A percentile compares a stretch with the other conserved stretches of the same genome.
phyloP scores from a whole-genome alignment of 345 rosid genomes.

The Dovyalis caffra region DNA sequence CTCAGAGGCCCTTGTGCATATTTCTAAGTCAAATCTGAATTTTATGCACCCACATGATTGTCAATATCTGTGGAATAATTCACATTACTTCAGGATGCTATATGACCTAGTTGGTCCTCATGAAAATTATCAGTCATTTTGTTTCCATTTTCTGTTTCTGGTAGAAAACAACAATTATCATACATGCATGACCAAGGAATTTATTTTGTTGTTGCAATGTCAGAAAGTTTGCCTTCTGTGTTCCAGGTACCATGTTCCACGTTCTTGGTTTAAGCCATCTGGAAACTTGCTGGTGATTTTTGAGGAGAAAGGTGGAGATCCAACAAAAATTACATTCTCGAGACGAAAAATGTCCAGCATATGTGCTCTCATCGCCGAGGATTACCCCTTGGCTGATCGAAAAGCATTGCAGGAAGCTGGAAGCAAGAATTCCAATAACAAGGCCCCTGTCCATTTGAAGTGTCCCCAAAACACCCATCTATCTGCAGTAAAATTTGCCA shows the following conservation, averaged over 20 bases:
- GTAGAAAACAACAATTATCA: not conserved
- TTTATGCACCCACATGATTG: not conserved
- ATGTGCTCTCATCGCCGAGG: conserved; percentile 41
- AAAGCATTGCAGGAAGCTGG: conserved; percentile 14
- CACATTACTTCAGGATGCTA: not conserved
- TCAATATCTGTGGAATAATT: not conserved
- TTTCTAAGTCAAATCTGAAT: not conserved
- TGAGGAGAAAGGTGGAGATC: conserved; percentile 91
- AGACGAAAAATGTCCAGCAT: conserved; percentile 50
- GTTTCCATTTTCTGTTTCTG: not conserved
- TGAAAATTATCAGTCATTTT: not conserved
- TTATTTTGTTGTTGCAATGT: not conserved
- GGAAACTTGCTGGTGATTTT: conserved; percentile 80
- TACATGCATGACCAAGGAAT: not conserved
- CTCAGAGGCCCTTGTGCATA: not conserved
- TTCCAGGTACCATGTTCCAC: conserved; percentile 88
- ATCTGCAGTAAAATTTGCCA: conserved; percentile 49
- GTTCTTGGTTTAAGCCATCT: conserved; percentile 92
- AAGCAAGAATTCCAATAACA: conserved; percentile 11
- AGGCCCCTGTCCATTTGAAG: conserved; percentile 35
- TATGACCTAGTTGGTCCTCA: not conserved
- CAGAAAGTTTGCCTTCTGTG: not conserved
- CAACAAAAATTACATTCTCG: conserved; percentile 59
- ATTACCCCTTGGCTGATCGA: conserved; percentile 33
- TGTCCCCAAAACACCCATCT: conserved; percentile 41